Percentiles rank a stretch among this genome's conserved stretches.
These are phyloP conservation scores for Bruguiera sexangula DNA, from an alignment of 345 rosid genomes.

Conservation along the genomic window DNA sequence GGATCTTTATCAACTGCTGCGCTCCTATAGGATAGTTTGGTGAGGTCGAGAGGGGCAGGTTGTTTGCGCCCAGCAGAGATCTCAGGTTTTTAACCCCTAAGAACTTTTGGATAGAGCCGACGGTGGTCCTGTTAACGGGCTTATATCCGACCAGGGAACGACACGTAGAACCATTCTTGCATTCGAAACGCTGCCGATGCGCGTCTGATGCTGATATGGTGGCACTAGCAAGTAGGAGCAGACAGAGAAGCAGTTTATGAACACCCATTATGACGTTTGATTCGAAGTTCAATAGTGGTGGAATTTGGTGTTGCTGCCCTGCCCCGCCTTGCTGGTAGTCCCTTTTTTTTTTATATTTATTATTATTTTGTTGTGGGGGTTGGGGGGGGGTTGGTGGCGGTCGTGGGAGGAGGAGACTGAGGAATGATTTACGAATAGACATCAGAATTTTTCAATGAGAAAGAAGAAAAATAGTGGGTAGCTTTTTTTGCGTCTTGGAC, in stretches of 20 bases:
- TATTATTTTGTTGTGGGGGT: too few relatives aligned
- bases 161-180: slow-evolving; percentile 36
- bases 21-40: slow-evolving; percentile 28
- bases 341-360: too few relatives aligned
- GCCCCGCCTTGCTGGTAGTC: too few relatives aligned
- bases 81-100: slow-evolving; percentile 41
- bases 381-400: too few relatives aligned
- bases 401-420: too few relatives aligned
- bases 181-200: slow-evolving; percentile 32
- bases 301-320: too few relatives aligned
- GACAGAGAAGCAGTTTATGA: not conserved
- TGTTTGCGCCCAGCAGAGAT: slow-evolving; percentile 57
- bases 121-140: slow-evolving; percentile 44
- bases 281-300: too few relatives aligned
- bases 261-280: too few relatives aligned
- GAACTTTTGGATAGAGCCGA: slow-evolving; percentile 38
- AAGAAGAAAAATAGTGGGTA: too few relatives aligned
- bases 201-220: not conserved
- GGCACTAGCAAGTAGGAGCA: slow-evolving; percentile 8
- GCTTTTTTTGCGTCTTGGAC: too few relatives aligned
- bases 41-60: slow-evolving; percentile 36
- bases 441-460: too few relatives aligned
- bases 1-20: slow-evolving; percentile 24
- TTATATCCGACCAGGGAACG: slow-evolving; percentile 50
- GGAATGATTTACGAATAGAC: too few relatives aligned